These are phyloP conservation scores for Strombidium stylifer DNA, from an alignment of 73 alveolate species.

Conservation along the genomic window DNA sequence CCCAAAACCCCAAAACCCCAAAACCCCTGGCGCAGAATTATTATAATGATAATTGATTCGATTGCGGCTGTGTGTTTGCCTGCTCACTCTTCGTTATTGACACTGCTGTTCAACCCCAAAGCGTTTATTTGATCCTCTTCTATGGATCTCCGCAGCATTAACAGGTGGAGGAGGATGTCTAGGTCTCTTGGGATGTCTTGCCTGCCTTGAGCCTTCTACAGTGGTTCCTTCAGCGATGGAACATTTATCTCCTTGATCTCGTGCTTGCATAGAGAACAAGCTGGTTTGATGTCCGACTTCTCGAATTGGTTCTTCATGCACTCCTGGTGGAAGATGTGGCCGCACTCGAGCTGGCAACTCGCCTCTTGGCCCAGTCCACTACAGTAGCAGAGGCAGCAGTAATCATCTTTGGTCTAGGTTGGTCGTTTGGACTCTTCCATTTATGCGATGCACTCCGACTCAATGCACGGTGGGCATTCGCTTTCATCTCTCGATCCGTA, in stretches of 20 bases:
- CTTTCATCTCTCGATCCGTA: slow-evolving; percentile 55
- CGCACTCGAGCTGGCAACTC: slow-evolving; percentile 44
- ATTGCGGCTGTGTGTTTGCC: slow-evolving; percentile 86
- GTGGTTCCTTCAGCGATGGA: slow-evolving; percentile 19
- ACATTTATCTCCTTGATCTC: slow-evolving; percentile 60
- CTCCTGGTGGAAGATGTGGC: slow-evolving; percentile 41
- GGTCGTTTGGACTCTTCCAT: slow-evolving; percentile 27
- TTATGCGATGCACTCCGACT: slow-evolving; percentile 63
- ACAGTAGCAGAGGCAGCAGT: slow-evolving; percentile 54
- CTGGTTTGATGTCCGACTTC: slow-evolving; percentile 60
- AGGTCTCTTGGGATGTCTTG: slow-evolving; percentile 6
- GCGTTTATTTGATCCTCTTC: slow-evolving; percentile 82
- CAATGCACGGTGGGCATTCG: slow-evolving; percentile 75
- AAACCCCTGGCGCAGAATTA: slow-evolving; percentile 92
- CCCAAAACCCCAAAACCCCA: slow-evolving; percentile 96
- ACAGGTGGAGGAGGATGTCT: slow-evolving; percentile 55
- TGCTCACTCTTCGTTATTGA: slow-evolving; percentile 88
- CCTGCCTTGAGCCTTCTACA: slow-evolving; percentile 19
- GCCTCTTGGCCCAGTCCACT: slow-evolving; percentile 62
- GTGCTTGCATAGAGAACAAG: slow-evolving; percentile 70
- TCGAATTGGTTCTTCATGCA: slow-evolving; percentile 41
- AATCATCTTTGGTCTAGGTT: slow-evolving; percentile 51
- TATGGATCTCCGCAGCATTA: slow-evolving; percentile 88
- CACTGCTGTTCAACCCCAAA: slow-evolving; percentile 75
- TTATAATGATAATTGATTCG: slow-evolving; percentile 89